These are phyloP conservation scores for Pestalotiopsis sp. DNA, from an alignment of 2,329 filamentous ascomycete species.

Conservation along the genomic window DNA sequence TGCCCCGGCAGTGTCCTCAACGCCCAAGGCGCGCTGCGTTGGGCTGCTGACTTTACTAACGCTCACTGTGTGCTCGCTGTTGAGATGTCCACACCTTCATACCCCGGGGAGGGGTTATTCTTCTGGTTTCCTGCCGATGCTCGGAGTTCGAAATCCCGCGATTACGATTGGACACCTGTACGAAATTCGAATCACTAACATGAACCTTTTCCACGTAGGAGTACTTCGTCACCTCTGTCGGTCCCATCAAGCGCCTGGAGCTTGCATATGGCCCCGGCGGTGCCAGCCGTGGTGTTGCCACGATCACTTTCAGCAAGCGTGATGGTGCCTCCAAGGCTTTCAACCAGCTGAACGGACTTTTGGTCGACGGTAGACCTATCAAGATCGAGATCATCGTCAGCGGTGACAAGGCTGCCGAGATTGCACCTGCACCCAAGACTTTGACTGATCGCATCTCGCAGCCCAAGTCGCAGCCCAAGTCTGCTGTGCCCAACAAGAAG, in stretches of 20 bases:
- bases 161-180: constrained; percentile 35
- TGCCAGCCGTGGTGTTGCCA: constrained; percentile 88
- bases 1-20: background rate
- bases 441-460: constrained; percentile 82
- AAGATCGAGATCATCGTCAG: constrained; percentile 95
- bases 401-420: constrained; percentile 69
- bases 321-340: constrained; percentile 86
- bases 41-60: constrained; percentile 16
- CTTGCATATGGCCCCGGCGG: constrained; percentile 93
- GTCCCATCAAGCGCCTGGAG: constrained; percentile 87
- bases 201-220: constrained; percentile 73
- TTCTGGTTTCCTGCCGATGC: constrained; percentile 8
- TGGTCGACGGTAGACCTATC: constrained; percentile 88
- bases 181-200: constrained; percentile 66
- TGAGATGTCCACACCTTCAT: constrained; percentile 24
- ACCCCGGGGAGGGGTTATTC: background rate
- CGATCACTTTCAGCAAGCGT: constrained; percentile 80
- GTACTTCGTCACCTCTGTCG: constrained; percentile 88
- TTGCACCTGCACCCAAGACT: constrained; percentile 67
- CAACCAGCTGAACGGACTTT: constrained; percentile 80
- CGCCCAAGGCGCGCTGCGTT: background rate
- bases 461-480: constrained; percentile 78
- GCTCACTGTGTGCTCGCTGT: constrained; percentile 64
- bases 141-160: constrained; percentile 30
- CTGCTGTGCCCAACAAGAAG: constrained; percentile 75